phyloP scores from a whole-genome alignment of 768 basidiomycete species.

The Harrya chromipes region DNA sequence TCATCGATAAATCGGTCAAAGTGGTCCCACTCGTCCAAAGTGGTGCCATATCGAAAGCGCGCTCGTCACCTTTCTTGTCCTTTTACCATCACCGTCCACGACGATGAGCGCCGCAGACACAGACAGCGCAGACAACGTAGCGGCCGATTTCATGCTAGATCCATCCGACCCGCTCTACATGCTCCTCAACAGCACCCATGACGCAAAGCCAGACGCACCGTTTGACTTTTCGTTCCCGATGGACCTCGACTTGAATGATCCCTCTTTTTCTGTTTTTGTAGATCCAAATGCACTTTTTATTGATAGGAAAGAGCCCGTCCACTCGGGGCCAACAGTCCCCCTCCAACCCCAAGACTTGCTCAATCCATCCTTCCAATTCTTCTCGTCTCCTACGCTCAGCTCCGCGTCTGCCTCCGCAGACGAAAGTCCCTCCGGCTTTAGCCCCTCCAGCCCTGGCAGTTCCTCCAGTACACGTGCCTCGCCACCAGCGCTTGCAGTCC shows the following conservation, averaged over 20 bases:
- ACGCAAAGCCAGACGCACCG: constrained; percentile 33
- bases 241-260: constrained; percentile 60
- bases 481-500: constrained; percentile 22
- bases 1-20: constrained; percentile 12
- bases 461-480: constrained; percentile 33
- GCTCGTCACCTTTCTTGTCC: neutral
- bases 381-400: constrained; percentile 36
- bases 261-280: constrained; percentile 45
- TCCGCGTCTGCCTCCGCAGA: constrained; percentile 32
- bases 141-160: constrained; percentile 47
- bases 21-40: constrained; percentile 22
- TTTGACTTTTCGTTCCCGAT: constrained; percentile 43
- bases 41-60: constrained; percentile 20
- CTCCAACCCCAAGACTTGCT: constrained; percentile 31
- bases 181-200: constrained; percentile 46
- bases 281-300: constrained; percentile 63
- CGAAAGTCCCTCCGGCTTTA: constrained; percentile 23
- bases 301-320: constrained; percentile 22
- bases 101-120: constrained; percentile 18
- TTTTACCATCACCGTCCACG: neutral
- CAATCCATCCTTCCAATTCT: constrained; percentile 39
- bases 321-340: constrained; percentile 15
- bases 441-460: constrained; percentile 24
- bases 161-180: constrained; percentile 58
- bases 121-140: constrained; percentile 4